Base-by-base conservation (phyloP, 148 eudicot genomes). In the Dysphania ambrosioides region DNA sequence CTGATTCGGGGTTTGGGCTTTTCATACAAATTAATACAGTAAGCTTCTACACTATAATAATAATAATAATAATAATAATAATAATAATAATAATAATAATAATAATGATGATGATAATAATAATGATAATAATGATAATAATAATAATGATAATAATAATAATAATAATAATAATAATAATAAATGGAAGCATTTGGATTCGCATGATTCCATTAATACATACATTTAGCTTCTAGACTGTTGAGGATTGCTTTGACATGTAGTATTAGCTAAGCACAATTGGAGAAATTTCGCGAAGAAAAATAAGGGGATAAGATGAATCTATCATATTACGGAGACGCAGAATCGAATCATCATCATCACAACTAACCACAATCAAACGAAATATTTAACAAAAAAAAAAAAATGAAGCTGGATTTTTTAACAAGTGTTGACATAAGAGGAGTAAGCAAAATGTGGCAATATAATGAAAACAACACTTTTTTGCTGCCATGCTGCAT, bases 191-290 rank as follows among this genome's bases (percentile, higher is more conserved):
- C 35, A 30, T 31, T 30, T 63, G 66, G 66, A 63, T 63, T 31
- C 32, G 66, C 66, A 63, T 63, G 66, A 63, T 63, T 16, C 40
- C 40, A 63, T 40, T 63, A 32, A 24, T 63, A 32, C 66, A 21
- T 53, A 6, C 23, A 11, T 19, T n/a, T 1, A 29, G 65, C 65
- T 60, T 58, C 10, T 5, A 34, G 26, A 64, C 44, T 64, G 15
- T 64, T 64, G 27, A 64, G 34, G 68, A 64, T n/a, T 35, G 68
- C 68, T 34, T 64, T 34, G 8, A 64, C n/a, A n/a, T n/a, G n/a
- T n/a, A 15, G 16, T 47, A 53, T 21, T 27, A 59, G 32, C 63
- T 59, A 59, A 59, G 63, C 63, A 26, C 24, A 18, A 19, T 27
- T 53, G n/a, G 63, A 13, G 63, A 59, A 59, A 10, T 24, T 24